Conservation (phyloP, 805 yeast species). For the Phaffomyces antillensis region DNA sequence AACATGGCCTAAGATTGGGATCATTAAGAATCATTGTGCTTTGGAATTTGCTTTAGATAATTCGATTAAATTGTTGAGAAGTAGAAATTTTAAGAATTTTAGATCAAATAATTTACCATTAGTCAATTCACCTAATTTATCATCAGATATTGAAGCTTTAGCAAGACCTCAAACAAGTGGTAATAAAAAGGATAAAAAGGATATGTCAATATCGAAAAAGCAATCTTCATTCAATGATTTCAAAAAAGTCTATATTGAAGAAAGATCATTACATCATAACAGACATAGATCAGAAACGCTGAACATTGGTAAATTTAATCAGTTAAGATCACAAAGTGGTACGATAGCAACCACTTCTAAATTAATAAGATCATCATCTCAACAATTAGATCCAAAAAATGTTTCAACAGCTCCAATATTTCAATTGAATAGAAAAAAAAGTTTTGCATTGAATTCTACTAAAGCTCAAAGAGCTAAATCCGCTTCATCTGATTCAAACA, state of each 20-base stretch:
- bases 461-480: conserved; percentile 19
- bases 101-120: conserved; percentile 14
- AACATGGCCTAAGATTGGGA: conserved; percentile 87
- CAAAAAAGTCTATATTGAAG: background rate
- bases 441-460: background rate
- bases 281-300: conserved; percentile 23
- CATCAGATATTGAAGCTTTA: background rate
- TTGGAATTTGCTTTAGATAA: conserved; percentile 82
- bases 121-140: conserved; percentile 18
- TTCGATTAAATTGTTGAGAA: conserved; percentile 62
- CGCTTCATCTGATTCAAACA: conserved; percentile 12
- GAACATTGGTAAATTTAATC: conserved; percentile 11
- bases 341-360: background rate
- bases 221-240: conserved; percentile 5
- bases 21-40: conserved; percentile 84
- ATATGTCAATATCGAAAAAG: background rate
- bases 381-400: background rate
- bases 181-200: background rate
- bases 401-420: background rate
- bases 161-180: background rate
- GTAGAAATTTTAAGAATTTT: conserved; percentile 43
- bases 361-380: background rate
- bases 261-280: conserved; percentile 9
- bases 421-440: conserved; percentile 3
- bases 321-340: conserved; percentile 8